These are phyloP conservation scores for Sugiyamaella sp. DNA, from an alignment of 1,139 yeast species.

Conservation along the genomic window DNA sequence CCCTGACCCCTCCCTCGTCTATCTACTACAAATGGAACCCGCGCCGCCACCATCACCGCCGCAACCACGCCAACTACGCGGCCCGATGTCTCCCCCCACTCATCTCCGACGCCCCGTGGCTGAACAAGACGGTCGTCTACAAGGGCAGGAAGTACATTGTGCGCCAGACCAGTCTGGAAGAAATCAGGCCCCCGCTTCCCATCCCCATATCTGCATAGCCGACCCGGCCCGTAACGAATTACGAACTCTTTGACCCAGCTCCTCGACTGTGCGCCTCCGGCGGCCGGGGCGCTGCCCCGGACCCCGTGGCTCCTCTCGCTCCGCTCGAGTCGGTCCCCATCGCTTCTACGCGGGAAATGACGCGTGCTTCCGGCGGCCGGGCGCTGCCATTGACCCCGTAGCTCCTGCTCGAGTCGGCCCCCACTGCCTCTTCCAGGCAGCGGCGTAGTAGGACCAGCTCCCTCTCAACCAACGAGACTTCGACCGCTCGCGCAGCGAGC, in stretches of 20 bases:
- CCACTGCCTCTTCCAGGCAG: no score
- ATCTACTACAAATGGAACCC: constrained; percentile 37
- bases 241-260: neutral
- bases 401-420: no score
- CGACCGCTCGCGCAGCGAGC: no score
- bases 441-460: no score
- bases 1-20: constrained; percentile 10
- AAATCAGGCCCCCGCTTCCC: neutral
- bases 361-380: no score
- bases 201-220: constrained; percentile 9
- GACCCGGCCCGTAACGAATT: neutral
- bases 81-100: constrained; percentile 38
- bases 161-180: constrained; percentile 22
- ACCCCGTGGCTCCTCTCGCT: no score
- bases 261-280: no score
- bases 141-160: constrained; percentile 35
- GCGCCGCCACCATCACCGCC: constrained; percentile 31
- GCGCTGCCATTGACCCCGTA: no score
- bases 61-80: constrained; percentile 37
- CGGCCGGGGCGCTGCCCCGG: no score
- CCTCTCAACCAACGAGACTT: no score
- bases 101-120: constrained; percentile 41
- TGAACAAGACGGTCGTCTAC: constrained; percentile 35
- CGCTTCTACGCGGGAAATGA: no score
- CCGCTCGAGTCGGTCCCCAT: no score